Evolutionary conservation across 2,329 filamentous ascomycete species (phyloP).

Genomic region (Pyrenochaeta sp.): DNA sequence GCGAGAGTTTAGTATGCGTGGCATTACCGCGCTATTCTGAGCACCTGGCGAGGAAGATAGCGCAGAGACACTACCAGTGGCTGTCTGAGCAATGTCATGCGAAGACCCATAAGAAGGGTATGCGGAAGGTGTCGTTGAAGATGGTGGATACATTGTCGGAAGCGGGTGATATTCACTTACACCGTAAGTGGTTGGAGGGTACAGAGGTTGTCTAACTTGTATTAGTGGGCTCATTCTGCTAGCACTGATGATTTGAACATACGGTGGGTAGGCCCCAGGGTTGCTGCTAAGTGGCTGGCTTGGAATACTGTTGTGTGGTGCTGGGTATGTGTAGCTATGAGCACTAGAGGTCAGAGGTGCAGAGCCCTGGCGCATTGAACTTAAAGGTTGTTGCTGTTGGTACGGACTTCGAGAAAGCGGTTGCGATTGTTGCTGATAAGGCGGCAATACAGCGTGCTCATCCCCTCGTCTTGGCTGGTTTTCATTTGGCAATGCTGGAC

Average conservation of each 20-base stretch:
- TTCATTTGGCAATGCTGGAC: constrained; percentile 33
- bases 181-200: constrained; percentile 45
- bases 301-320: constrained; percentile 40
- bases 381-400: constrained; percentile 42
- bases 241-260: constrained; percentile 12
- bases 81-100: constrained; percentile 29
- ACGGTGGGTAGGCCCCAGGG: constrained; percentile 45
- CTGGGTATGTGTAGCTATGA: constrained; percentile 44
- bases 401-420: constrained; percentile 44
- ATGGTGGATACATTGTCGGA: constrained; percentile 48
- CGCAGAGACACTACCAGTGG: constrained; percentile 26
- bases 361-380: constrained; percentile 39
- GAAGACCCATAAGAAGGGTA: constrained; percentile 45
- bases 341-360: constrained; percentile 35
- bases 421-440: constrained; percentile 39
- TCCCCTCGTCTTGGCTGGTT: constrained; percentile 36
- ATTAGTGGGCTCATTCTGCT: constrained; percentile 11
- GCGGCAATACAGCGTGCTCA: constrained; percentile 38
- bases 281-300: constrained; percentile 39
- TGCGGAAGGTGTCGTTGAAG: constrained; percentile 38
- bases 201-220: constrained; percentile 36
- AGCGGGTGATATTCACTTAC: constrained; percentile 45
- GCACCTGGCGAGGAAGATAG: constrained; percentile 38
- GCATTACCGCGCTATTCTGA: constrained; percentile 39
- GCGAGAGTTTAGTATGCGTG: constrained; percentile 74